A percentile compares a stretch with the other conserved stretches of the same genome.
phyloP scores from a whole-genome alignment of 495 filamentous ascomycete species.

The Daldinia loculata region DNA sequence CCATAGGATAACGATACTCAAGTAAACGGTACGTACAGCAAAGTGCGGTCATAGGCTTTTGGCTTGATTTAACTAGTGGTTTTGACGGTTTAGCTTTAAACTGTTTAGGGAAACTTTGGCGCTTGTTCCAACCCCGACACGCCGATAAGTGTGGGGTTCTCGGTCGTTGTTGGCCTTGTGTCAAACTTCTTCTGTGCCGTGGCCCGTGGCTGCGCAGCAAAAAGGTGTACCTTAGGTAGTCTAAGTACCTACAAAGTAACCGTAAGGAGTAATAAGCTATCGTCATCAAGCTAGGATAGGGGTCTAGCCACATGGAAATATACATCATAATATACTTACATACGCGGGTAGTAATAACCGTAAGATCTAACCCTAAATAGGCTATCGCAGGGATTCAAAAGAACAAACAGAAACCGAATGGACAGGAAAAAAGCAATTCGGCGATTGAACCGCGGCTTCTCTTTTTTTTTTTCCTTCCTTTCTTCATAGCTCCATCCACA shows the following conservation, averaged over 20 bases:
- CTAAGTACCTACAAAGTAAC: constrained; percentile 10
- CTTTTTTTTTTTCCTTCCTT: neutral
- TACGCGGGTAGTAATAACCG: neutral
- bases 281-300: constrained; percentile 24
- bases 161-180: neutral
- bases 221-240: neutral
- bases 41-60: no score
- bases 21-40: neutral
- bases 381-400: neutral
- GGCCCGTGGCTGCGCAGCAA: neutral
- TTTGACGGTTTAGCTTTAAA: neutral
- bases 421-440: constrained; percentile 14
- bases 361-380: constrained; percentile 2
- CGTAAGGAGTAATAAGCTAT: constrained; percentile 38
- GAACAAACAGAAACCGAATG: neutral
- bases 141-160: constrained; percentile 5
- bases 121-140: neutral
- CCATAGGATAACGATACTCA: neutral
- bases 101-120: neutral
- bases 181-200: neutral
- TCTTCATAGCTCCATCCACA: neutral
- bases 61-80: no score
- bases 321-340: neutral
- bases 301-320: constrained; percentile 20
- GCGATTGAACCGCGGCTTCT: constrained; percentile 28